Evolutionary conservation across 139 green algal species (phyloP), one percentile per base, ranked within the genome.

Genomic region (Mychonastes homosphaera): DNA sequence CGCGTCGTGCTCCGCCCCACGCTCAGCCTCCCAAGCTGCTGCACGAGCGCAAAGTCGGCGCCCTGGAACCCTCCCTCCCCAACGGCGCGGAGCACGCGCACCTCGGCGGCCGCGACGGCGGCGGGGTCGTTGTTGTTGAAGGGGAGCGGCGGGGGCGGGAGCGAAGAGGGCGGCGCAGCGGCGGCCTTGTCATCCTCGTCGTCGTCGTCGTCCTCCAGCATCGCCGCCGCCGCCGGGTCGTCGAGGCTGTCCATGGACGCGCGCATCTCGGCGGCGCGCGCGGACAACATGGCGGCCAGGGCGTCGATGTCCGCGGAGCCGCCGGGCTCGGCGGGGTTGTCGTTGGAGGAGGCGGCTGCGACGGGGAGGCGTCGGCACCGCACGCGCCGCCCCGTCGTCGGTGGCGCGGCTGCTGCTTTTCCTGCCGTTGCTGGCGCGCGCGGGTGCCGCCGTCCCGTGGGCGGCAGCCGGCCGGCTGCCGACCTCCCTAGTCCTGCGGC

Each of bases 201-300:
- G 24, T 61, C 35, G 32, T 24, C 24, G 40, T 3, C 39, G 32
- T 56, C 30, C n/a, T 5, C 4, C 45, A 12, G 4, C 15, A 18
- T 6, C 21, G 8, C 4, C 16, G 15, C 23, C 45, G 15, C 15
- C 45, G 19, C 23, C 45, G 19, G 4, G n/a, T 40, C 9, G 26
- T 66, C 60, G 27, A 53, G 49, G 12, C 53, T 38, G n/a, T 61
- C 50, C 6, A 59, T 48, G 53, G 50, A 61, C 6, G 61, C 61
- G 3, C 51, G 40, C 61, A 67, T 61, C 41, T 61, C 51, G 16
- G 49, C 51, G 26, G 61, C 61, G 34, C 30, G 48, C 3, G 29
- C 8, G 28, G 40, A 43, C 2, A 67, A 32, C 26, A 61, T 51
- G 8, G 40, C 41, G 21, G 61, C 61, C 5, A 67, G 41, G 10